Base-by-base conservation (phyloP, 768 basidiomycete species). In the Phanerochaete carnosa region DNA sequence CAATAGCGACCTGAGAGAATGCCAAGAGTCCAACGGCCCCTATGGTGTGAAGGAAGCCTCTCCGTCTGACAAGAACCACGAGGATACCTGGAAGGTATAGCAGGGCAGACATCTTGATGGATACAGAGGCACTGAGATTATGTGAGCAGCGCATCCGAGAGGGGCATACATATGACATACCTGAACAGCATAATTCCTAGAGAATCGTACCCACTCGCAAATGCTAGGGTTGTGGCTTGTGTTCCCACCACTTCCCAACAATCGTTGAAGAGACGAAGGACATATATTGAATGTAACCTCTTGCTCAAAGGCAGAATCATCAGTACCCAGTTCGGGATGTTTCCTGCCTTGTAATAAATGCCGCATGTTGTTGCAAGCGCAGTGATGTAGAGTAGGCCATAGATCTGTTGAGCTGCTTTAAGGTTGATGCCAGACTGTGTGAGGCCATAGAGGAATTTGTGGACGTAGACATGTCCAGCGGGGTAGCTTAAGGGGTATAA, bases 71-170 rank as follows among this genome's bases (percentile, higher is more conserved):
- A 22, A 92, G 74, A 59, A 98, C 76, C 16, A 97, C 86, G 25
- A 95, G 76, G 8, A 97, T 79, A 2, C 91, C 95, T 4, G 97
- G 97, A 1, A 97, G 77, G 75, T 94, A 97, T 9, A 99, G 79
- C 30, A 98, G 73, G 46, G 89, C 83, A 23, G 90, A 95, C 97
- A 99, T 98, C 73, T 99, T 99, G 59, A 97, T 82, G 0, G 94
- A 95, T 8, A 98, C 75, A 1, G 95, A 95, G 6, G 80, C 75
- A 66, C 93, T 95, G 52, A 49, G 29, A 46, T 19, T 45, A 30
- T 59, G 25, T 35, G 54, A 30, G 30, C 12, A 9, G 43, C 45
- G 22, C 46, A 43, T 50, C 28, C 22, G n/a, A 28, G 5, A 45
- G 35, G 35, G 13, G 16, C n/a, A 29, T 22, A 33, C 15, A 23